A percentile compares a stretch with the other conserved stretches of the same genome.
Evolutionary conservation across 345 rosid species (phyloP).

Genomic region (Zanthoxylum bungeanum): DNA sequence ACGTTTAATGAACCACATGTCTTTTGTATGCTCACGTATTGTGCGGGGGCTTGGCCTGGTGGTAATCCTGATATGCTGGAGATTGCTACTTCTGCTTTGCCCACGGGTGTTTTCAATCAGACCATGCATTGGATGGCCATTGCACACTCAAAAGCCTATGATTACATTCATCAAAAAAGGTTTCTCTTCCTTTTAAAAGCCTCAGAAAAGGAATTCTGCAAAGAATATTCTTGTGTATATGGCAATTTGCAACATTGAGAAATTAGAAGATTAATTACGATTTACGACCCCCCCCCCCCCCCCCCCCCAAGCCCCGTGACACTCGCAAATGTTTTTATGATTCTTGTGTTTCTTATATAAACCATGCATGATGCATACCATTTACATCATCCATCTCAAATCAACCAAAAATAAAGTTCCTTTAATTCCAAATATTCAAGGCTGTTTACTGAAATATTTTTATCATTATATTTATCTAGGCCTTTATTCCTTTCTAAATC

Average conservation of each 20-base stretch:
- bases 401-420: not conserved
- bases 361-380: not conserved
- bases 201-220: not conserved
- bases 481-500: not conserved
- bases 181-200: slow-evolving; percentile 18
- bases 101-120: slow-evolving; percentile 82
- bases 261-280: too few relatives aligned
- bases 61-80: slow-evolving; percentile 92
- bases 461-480: not conserved
- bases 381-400: not conserved
- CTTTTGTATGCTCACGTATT: slow-evolving; percentile 88
- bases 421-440: not conserved
- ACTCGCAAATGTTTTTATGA: too few relatives aligned
- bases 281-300: too few relatives aligned
- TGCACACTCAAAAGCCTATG: slow-evolving; percentile 81
- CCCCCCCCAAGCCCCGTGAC: too few relatives aligned
- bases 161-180: slow-evolving; percentile 73
- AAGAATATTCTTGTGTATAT: not conserved
- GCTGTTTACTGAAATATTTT: not conserved
- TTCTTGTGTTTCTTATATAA: not conserved
- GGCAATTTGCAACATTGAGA: slow-evolving; percentile 3
- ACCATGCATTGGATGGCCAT: slow-evolving; percentile 81
- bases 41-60: slow-evolving; percentile 98
- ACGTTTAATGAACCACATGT: slow-evolving; percentile 95
- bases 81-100: slow-evolving; percentile 81